Evolutionary conservation across 2,329 filamentous ascomycete species (phyloP).

Genomic region (Mycosphaerella sp.): DNA sequence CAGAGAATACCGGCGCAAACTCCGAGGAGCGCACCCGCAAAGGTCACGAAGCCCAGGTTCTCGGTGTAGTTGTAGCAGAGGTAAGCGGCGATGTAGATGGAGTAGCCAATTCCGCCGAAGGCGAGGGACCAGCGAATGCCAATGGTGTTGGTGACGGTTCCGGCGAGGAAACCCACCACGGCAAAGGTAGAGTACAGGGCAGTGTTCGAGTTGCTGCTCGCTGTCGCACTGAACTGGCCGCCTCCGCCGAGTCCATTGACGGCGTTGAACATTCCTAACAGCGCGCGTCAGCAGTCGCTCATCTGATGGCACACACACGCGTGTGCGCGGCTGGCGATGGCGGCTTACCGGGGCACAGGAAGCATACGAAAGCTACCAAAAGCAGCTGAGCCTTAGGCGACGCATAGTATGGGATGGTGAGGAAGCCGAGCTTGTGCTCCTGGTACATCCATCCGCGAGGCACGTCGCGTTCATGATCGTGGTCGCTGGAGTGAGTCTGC

Average conservation of each 20-base stretch:
- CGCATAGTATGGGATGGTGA: constrained; percentile 45
- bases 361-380: constrained; percentile 48
- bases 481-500: constrained; percentile 12
- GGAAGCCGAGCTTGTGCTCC: constrained; percentile 36
- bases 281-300: background rate
- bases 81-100: constrained; percentile 65
- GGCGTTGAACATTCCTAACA: constrained; percentile 46
- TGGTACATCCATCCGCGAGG: constrained; percentile 46
- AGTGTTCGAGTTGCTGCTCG: constrained; percentile 59
- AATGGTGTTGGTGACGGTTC: constrained; percentile 69
- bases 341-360: constrained; percentile 44
- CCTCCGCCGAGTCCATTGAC: constrained; percentile 47
- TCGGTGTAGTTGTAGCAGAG: constrained; percentile 62
- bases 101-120: constrained; percentile 71
- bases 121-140: constrained; percentile 62
- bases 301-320: background rate
- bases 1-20: constrained; percentile 73
- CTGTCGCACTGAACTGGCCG: constrained; percentile 42
- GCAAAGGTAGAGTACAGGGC: constrained; percentile 68
- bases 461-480: constrained; percentile 9
- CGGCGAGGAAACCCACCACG: constrained; percentile 57
- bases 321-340: background rate
- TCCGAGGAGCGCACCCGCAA: constrained; percentile 69
- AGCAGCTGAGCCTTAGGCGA: constrained; percentile 45
- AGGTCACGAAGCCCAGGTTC: constrained; percentile 66